Conservation (phyloP, 2,329 filamentous ascomycete genomes). For the Paecilomyces niveus region DNA sequence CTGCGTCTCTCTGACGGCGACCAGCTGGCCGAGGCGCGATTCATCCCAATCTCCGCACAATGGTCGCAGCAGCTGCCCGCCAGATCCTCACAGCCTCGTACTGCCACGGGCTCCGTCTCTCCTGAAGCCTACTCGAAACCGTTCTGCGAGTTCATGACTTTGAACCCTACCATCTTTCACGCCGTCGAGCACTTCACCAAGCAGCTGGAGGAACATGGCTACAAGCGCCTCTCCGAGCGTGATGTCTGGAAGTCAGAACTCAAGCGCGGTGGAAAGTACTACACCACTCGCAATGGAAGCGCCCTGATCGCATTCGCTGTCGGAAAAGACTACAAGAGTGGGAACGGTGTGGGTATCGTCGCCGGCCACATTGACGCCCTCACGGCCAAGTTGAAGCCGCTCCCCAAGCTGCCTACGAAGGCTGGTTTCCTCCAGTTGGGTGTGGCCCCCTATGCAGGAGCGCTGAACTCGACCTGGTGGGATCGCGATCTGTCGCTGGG, state of each 20-base stretch:
- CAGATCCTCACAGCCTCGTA: constrained; percentile 7
- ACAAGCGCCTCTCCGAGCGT: constrained; percentile 66
- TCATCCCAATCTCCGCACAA: constrained; percentile 9
- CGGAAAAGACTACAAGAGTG: constrained; percentile 70
- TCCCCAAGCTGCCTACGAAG: constrained; percentile 75
- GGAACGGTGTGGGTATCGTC: constrained; percentile 81
- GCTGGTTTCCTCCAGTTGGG: constrained; percentile 84
- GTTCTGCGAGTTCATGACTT: constrained; percentile 78
- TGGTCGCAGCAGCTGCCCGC: constrained; percentile 7
- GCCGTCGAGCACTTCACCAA: constrained; percentile 71
- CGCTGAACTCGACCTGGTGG: constrained; percentile 88
- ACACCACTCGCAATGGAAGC: constrained; percentile 74
- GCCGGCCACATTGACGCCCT: constrained; percentile 91
- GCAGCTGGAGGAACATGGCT: constrained; percentile 66
- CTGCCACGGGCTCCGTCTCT: constrained; percentile 15
- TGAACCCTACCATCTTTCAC: constrained; percentile 92
- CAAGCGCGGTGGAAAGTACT: constrained; percentile 80
- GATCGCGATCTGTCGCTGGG: constrained; percentile 89
- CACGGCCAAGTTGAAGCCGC: constrained; percentile 83
- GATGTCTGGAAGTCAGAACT: constrained; percentile 69
- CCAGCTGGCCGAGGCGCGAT: constrained; percentile 17
- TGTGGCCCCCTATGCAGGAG: constrained; percentile 88
- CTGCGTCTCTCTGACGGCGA: constrained; percentile 18
- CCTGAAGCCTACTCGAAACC: constrained; percentile 67
- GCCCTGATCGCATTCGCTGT: constrained; percentile 79